Evolutionary conservation across 2,329 filamentous ascomycete species (phyloP), one percentile per base, ranked within the genome.

Genomic region (Taxawa tesnikishii): DNA sequence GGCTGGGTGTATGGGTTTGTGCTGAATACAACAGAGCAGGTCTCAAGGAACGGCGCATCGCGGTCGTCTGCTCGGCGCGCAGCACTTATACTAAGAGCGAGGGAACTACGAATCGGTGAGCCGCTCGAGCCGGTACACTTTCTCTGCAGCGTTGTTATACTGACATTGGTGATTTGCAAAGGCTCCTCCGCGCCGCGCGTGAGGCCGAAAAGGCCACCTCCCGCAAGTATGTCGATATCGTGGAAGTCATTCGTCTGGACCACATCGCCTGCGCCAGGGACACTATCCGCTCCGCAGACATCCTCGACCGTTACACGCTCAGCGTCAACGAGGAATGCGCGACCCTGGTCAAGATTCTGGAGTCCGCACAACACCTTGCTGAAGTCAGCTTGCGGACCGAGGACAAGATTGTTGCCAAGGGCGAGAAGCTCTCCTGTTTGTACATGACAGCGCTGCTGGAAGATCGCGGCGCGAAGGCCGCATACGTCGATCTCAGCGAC

Each of bases 31-130:
- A 38, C 45, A 66, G 62, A 47, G 53, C 56, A 41, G 56, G 59
- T 38, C 51, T 92, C 34, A 63, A 64, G 33, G 63, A 73, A 36
- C 77, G 84, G 51, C 78, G 78, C 55, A 76, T 94, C 42, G 87
- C 85, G 35, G 79, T 98, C 36, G 88, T 98, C 36, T 98, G 90
- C 62, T 98, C 90, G 39, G 90, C 90, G 26, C 71, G 90, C 54
- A 94, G 85, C 60, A 90, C 83, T 38, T 87, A 84, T 41, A 93
- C 88, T 54, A 98, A 98, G 63, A 74, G 78, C 33, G 84, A 92
- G 47, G 90, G 90, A 39, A 98, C 90, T 38, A 98, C 90, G 23
- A 96, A 92, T 60, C 75, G 85, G 81, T 87, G 62, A 73, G 78
- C 70, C 55, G 33, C 38, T 18, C 44, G 41, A 42, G 21, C 35